phyloP scores from a whole-genome alignment of 208 protist genomes.

The Leishmania mexicana region DNA sequence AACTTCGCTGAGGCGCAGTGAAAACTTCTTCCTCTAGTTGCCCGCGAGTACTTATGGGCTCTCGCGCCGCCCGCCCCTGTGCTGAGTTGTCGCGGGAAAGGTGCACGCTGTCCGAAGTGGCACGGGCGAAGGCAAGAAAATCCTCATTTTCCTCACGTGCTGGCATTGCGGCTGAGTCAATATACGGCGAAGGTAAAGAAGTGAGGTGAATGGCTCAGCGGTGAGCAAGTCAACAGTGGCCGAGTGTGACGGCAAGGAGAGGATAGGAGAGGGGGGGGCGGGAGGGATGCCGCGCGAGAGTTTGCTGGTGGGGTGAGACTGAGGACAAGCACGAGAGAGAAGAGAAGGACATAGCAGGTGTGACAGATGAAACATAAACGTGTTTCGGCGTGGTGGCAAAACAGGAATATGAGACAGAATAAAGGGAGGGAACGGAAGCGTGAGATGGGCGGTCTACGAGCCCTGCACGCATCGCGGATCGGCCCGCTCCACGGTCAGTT shows the following conservation, averaged over 20 bases:
- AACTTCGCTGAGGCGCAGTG: not conserved
- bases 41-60: constrained; percentile 1
- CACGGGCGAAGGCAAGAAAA: too few species aligned
- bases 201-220: not conserved
- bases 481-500: not conserved
- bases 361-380: not conserved
- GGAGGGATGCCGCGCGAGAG: not conserved
- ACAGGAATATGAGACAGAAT: not conserved
- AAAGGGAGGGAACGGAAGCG: not conserved
- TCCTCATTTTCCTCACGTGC: not conserved
- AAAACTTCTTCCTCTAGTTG: not conserved
- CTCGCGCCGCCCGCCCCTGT: not conserved
- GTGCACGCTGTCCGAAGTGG: not conserved
- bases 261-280: not conserved
- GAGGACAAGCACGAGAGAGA: not conserved
- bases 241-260: not conserved
- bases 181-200: not conserved
- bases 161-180: not conserved
- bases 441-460: not conserved
- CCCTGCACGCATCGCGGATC: not conserved
- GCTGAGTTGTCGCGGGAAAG: not conserved
- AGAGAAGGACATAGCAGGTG: not conserved
- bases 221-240: not conserved
- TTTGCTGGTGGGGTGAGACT: not conserved
- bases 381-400: not conserved